Evolutionary conservation across 306 rosid genomes (phyloP).

Genomic region (Prosopis cineraria): DNA sequence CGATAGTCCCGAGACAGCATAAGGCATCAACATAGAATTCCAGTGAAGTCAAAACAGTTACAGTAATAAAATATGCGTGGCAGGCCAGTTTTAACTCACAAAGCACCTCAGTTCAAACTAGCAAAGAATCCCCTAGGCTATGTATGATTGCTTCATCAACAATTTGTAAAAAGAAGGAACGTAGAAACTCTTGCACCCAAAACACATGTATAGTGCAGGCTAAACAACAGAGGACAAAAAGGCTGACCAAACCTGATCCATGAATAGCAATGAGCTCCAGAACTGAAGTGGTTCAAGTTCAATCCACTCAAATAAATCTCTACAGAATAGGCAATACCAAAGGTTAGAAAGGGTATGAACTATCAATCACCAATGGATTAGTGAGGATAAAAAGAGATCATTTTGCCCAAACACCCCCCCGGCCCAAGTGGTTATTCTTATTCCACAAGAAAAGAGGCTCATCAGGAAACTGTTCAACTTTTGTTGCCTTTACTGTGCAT

Average conservation of each 20-base stretch:
- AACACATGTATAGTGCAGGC: conserved; percentile 18
- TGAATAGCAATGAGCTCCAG: conserved; percentile 90
- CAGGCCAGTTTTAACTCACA: conserved; percentile 11
- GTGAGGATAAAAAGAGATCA: not conserved
- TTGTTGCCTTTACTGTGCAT: conserved; percentile 5
- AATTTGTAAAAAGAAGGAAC: conserved; percentile 3
- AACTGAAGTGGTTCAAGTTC: conserved; percentile 85
- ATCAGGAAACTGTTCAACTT: conserved; percentile 15
- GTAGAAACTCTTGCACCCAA: conserved; percentile 17
- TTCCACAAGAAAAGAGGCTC: conserved; percentile 18
- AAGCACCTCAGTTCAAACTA: not conserved
- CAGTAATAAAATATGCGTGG: conserved; percentile 5
- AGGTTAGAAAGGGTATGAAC: conserved; percentile 37
- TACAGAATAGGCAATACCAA: conserved; percentile 43
- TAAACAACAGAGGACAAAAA: conserved; percentile 22
- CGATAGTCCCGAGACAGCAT: not conserved
- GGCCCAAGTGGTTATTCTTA: conserved; percentile 10
- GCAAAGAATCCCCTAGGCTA: not conserved
- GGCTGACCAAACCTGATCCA: conserved; percentile 82
- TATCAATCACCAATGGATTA: conserved; percentile 10
- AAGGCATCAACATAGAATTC: not conserved
- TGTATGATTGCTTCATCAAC: not conserved
- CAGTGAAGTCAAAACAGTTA: not conserved
- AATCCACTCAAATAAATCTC: conserved; percentile 96
- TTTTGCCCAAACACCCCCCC: not conserved